phyloP scores from a whole-genome alignment of 2,329 filamentous ascomycete species.

The Aspergillus chevalieri region DNA sequence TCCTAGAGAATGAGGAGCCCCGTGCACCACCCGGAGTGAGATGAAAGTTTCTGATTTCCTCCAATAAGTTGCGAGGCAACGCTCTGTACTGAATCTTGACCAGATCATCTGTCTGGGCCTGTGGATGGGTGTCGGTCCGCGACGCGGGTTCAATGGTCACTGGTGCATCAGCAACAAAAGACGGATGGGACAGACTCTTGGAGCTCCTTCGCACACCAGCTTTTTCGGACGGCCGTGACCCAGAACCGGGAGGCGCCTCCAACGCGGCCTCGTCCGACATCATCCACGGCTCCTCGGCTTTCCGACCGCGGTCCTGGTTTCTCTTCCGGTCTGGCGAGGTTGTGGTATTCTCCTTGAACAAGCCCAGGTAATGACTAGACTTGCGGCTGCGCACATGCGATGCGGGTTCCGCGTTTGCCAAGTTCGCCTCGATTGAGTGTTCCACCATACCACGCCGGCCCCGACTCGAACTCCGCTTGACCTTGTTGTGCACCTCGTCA shows the following conservation, averaged over 20 bases:
- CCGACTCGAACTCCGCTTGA: constrained; percentile 36
- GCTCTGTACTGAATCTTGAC: constrained; percentile 22
- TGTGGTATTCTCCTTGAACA: constrained; percentile 57
- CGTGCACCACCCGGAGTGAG: constrained; percentile 43
- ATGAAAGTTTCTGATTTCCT: constrained; percentile 53
- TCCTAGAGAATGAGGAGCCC: constrained; percentile 41
- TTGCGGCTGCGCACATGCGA: constrained; percentile 57
- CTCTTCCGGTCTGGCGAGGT: constrained; percentile 48
- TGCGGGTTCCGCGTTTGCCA: constrained; percentile 51
- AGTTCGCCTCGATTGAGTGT: constrained; percentile 58
- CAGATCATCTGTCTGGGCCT: constrained; percentile 16
- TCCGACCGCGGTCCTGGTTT: constrained; percentile 40
- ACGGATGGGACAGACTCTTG: constrained; percentile 24
- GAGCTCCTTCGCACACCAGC: constrained; percentile 14
- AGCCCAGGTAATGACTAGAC: constrained; percentile 58
- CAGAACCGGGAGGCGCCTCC: constrained; percentile 1
- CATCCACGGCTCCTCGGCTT: constrained; percentile 24
- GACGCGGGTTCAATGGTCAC: constrained; percentile 12
- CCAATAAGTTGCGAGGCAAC: constrained; percentile 47
- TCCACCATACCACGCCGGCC: constrained; percentile 48
- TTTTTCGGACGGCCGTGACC: constrained; percentile 3
- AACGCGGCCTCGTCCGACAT: background rate
- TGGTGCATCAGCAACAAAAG: constrained; percentile 15
- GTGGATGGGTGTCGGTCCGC: constrained; percentile 5
- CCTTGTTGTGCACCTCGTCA: constrained; percentile 13